Evolutionary conservation across 2,329 filamentous ascomycete genomes (phyloP).

Genomic region (Stemphylium beticola): DNA sequence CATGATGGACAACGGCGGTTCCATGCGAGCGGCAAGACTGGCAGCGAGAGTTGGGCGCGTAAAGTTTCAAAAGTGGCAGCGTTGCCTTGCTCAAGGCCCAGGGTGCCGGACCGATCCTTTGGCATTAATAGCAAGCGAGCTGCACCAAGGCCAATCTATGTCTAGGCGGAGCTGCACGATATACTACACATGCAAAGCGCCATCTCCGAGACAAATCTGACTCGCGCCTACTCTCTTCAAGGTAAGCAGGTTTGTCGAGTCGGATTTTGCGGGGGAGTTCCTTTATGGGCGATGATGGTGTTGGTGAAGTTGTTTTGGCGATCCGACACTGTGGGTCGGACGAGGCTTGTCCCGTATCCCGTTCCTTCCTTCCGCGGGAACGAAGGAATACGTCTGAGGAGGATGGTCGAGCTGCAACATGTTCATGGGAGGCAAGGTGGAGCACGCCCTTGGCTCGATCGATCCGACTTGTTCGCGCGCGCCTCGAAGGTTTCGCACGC

Average conservation of each 20-base stretch:
- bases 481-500: background rate
- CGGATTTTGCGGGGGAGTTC: background rate
- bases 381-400: slow-evolving; percentile 1
- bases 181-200: slow-evolving; percentile 1
- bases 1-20: slow-evolving; percentile 6
- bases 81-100: slow-evolving; percentile 9
- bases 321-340: slow-evolving; percentile 17
- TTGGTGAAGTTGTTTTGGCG: slow-evolving; percentile 2
- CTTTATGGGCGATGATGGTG: background rate
- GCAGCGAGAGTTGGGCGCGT: slow-evolving; percentile 8
- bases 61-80: slow-evolving; percentile 8
- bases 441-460: background rate
- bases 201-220: slow-evolving; percentile 2
- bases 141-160: slow-evolving; percentile 9
- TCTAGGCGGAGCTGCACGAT: slow-evolving; percentile 7
- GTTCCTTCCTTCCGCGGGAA: slow-evolving; percentile 9
- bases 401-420: too few relatives aligned
- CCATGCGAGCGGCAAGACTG: background rate
- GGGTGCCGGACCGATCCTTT: slow-evolving; percentile 16
- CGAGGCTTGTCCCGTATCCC: slow-evolving; percentile 20
- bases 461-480: background rate
- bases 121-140: slow-evolving; percentile 14
- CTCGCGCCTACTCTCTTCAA: background rate
- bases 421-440: too few relatives aligned
- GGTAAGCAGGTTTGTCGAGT: slow-evolving; percentile 5